Evolutionary conservation across 768 basidiomycete species (phyloP).

Genomic region (Boletus reticulatus): DNA sequence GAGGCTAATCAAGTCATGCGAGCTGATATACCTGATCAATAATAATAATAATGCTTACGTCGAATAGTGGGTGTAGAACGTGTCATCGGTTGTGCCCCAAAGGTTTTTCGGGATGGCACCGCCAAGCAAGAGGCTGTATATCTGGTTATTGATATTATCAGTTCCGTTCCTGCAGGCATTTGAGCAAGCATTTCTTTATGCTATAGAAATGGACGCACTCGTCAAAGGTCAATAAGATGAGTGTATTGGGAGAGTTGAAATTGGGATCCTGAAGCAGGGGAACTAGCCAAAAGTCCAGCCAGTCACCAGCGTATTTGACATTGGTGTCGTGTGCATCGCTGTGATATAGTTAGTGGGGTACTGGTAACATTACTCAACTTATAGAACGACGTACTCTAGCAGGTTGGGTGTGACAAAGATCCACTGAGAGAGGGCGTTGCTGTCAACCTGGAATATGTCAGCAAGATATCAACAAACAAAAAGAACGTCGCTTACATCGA

Average conservation of each 20-base stretch:
- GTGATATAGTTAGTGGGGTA: not conserved
- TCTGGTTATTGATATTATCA: slow-evolving; percentile 42
- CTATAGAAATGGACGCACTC: too few species aligned
- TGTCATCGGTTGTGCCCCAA: slow-evolving; percentile 45
- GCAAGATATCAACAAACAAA: not conserved
- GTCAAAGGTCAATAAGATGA: too few species aligned
- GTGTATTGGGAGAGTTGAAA: too few species aligned
- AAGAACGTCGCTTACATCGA: slow-evolving; percentile 40
- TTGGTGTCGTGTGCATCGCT: too few species aligned
- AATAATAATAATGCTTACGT: slow-evolving; percentile 13
- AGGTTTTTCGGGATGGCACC: slow-evolving; percentile 42
- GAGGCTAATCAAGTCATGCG: slow-evolving; percentile 25
- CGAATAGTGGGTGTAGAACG: slow-evolving; percentile 64
- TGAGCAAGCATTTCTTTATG: not conserved
- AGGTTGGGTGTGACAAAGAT: slow-evolving; percentile 62
- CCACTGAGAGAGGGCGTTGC: slow-evolving; percentile 55
- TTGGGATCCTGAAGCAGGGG: too few species aligned
- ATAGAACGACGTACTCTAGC: slow-evolving; percentile 15
- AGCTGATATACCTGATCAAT: not conserved
- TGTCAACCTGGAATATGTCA: slow-evolving; percentile 24
- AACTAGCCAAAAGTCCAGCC: too few species aligned
- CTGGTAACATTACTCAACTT: not conserved
- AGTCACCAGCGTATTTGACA: too few species aligned
- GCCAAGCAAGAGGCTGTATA: slow-evolving; percentile 46
- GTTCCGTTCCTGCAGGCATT: slow-evolving; percentile 21